Evolutionary conservation across 495 filamentous ascomycete genomes (phyloP).

Genomic region (Penicillium fimorum): DNA sequence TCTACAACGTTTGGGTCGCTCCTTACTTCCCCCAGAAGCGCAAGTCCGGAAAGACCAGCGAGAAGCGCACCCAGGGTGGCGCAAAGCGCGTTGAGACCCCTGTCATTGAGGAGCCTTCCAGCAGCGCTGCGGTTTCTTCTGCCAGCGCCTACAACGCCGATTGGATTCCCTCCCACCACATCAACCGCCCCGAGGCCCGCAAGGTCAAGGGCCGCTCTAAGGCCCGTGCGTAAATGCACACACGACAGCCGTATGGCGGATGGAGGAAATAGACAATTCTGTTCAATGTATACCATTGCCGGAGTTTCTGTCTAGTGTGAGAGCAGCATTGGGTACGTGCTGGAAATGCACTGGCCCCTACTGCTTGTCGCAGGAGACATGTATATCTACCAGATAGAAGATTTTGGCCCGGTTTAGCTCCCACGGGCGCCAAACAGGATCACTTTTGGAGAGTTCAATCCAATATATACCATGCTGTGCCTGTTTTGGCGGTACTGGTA

Average conservation of each 20-base stretch:
- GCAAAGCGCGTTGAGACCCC: conserved; percentile 64
- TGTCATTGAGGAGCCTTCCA: conserved; percentile 59
- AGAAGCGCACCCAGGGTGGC: conserved; percentile 56
- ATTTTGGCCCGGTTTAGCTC: conserved; percentile 11
- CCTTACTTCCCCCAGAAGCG: conserved; percentile 93
- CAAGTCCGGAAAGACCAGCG: conserved; percentile 60
- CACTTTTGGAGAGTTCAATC: conserved; percentile 7
- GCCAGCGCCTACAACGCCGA: conserved; percentile 85
- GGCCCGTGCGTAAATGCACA: conserved; percentile 40
- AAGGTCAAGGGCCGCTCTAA: conserved; percentile 73
- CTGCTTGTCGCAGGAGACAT: conserved; percentile 23
- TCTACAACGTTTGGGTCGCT: conserved; percentile 96
- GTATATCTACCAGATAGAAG: conserved; percentile 34
- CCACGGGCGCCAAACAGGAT: conserved; percentile 6
- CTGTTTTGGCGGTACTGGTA: conserved; percentile 12
- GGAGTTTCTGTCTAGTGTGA: neutral
- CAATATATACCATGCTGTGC: conserved; percentile 15
- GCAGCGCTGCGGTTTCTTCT: conserved; percentile 67
- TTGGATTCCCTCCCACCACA: conserved; percentile 92
- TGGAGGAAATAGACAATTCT: neutral
- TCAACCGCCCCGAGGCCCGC: conserved; percentile 79
- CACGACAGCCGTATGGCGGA: conserved; percentile 8
- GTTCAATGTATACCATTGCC: neutral
- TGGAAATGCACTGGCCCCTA: conserved; percentile 32
- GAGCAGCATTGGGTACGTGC: conserved; percentile 10